Evolutionary conservation across 768 basidiomycete genomes (phyloP).

Genomic region (Gloeostereum incarnatum): DNA sequence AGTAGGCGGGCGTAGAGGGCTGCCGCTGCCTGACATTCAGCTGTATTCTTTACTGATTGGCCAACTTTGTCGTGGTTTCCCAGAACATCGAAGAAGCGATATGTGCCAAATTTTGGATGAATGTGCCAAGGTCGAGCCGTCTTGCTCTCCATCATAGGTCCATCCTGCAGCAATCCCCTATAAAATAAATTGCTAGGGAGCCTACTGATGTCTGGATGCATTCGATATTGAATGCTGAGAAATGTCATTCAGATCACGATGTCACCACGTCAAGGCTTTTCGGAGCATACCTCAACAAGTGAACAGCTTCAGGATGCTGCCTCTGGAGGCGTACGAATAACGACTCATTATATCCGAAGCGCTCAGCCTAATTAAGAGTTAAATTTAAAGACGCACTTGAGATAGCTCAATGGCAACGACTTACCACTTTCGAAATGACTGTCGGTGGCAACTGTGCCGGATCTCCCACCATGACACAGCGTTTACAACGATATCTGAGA

Average conservation of each 20-base stretch:
- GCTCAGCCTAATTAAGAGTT: slow-evolving; percentile 39
- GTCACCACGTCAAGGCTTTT: background rate
- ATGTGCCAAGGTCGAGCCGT: slow-evolving; percentile 84
- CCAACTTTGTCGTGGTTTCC: slow-evolving; percentile 46
- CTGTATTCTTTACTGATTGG: slow-evolving; percentile 67
- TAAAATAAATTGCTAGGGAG: slow-evolving; percentile 91
- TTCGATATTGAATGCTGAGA: slow-evolving; percentile 93
- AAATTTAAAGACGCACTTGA: slow-evolving; percentile 4
- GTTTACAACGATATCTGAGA: slow-evolving; percentile 73
- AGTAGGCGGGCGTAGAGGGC: slow-evolving; percentile 66
- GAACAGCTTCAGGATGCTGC: slow-evolving; percentile 72
- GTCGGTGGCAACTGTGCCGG: slow-evolving; percentile 97
- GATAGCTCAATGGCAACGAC: slow-evolving; percentile 3
- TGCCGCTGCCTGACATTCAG: slow-evolving; percentile 69
- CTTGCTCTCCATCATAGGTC: slow-evolving; percentile 79
- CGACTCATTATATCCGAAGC: slow-evolving; percentile 78
- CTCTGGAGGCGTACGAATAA: slow-evolving; percentile 89
- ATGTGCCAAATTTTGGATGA: slow-evolving; percentile 69
- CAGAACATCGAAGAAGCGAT: slow-evolving; percentile 81
- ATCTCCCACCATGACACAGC: slow-evolving; percentile 93
- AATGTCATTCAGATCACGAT: background rate
- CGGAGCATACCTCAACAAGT: slow-evolving; percentile 68
- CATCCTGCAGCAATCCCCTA: slow-evolving; percentile 67
- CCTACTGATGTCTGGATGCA: slow-evolving; percentile 93
- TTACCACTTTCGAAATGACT: slow-evolving; percentile 36